phyloP scores from a whole-genome alignment of 257 asterid genomes.

The Handroanthus guayacan region DNA sequence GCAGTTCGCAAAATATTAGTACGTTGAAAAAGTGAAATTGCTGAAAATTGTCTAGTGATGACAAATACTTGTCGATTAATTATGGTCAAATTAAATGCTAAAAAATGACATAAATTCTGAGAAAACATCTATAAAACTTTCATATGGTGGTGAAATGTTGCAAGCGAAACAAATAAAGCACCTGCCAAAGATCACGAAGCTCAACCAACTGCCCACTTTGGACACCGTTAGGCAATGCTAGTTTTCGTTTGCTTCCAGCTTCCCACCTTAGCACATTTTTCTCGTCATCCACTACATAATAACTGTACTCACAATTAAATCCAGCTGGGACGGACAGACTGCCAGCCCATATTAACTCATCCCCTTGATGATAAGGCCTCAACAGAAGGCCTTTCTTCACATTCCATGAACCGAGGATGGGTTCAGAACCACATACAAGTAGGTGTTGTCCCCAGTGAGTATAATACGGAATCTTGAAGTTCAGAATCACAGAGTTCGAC shows the following conservation, averaged over 20 bases:
- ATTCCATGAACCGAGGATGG: slow-evolving; percentile 87
- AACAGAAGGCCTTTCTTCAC: slow-evolving; percentile 85
- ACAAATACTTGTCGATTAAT: neutral
- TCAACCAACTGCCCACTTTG: slow-evolving; percentile 76
- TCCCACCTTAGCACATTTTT: slow-evolving; percentile 81
- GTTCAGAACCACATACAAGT: slow-evolving; percentile 87
- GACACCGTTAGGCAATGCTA: slow-evolving; percentile 64
- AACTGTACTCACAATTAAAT: slow-evolving; percentile 76
- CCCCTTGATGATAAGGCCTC: slow-evolving; percentile 83
- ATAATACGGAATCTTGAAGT: slow-evolving; percentile 81
- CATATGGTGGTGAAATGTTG: neutral
- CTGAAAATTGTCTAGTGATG: neutral
- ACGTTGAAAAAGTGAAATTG: neutral
- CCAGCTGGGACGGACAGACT: slow-evolving; percentile 63
- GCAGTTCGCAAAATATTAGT: neutral
- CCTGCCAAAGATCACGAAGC: slow-evolving; percentile 99
- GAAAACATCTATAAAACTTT: too few relatives aligned
- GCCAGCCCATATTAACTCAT: slow-evolving; percentile 89
- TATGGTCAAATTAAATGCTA: too few relatives aligned
- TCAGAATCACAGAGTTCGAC: slow-evolving; percentile 62
- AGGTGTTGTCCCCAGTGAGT: slow-evolving; percentile 95
- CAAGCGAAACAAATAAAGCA: slow-evolving; percentile 30
- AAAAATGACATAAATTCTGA: too few relatives aligned
- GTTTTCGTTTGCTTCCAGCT: slow-evolving; percentile 79
- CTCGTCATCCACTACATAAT: slow-evolving; percentile 86